Percentiles rank a stretch among this genome's conserved stretches.
Conservation (phyloP, 2,329 filamentous ascomycete species). For the Fusarium drepaniforme region DNA sequence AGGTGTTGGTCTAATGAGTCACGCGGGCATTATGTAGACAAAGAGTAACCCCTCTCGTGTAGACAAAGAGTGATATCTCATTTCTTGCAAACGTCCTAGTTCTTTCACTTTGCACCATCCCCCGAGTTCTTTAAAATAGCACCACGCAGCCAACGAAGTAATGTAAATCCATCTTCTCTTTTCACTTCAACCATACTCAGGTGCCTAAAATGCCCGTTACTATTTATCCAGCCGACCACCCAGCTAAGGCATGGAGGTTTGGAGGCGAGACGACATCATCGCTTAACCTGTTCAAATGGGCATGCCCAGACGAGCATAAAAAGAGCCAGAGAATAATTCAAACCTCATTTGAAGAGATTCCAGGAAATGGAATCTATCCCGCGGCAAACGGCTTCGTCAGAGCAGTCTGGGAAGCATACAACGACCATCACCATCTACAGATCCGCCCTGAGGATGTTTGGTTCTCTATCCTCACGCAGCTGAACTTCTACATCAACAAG, state of each 20-base stretch:
- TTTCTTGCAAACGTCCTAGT: not conserved
- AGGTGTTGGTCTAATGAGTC: no score
- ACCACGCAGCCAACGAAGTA: not conserved
- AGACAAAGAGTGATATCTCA: not conserved
- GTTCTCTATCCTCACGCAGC: slow-evolving; percentile 63
- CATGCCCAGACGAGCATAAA: not conserved
- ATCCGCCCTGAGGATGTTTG: slow-evolving; percentile 66
- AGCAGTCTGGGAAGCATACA: slow-evolving; percentile 55
- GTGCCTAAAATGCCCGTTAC: not conserved
- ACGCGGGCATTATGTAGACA: no score
- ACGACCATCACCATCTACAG: slow-evolving; percentile 56
- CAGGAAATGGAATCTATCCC: not conserved
- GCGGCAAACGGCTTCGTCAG: slow-evolving; percentile 54
- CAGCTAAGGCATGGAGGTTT: not conserved
- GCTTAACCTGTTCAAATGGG: not conserved
- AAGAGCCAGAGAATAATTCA: not conserved
- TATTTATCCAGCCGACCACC: not conserved
- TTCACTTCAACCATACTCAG: not conserved
- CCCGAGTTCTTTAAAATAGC: not conserved
- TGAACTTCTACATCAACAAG: slow-evolving; percentile 60
- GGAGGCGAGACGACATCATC: not conserved
- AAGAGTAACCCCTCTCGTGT: no score
- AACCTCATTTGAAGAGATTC: not conserved
- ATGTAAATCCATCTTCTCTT: not conserved
- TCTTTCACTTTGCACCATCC: not conserved